These are phyloP conservation scores for Termitomyces sp. DNA, from an alignment of 768 basidiomycete genomes.

Conservation along the genomic window DNA sequence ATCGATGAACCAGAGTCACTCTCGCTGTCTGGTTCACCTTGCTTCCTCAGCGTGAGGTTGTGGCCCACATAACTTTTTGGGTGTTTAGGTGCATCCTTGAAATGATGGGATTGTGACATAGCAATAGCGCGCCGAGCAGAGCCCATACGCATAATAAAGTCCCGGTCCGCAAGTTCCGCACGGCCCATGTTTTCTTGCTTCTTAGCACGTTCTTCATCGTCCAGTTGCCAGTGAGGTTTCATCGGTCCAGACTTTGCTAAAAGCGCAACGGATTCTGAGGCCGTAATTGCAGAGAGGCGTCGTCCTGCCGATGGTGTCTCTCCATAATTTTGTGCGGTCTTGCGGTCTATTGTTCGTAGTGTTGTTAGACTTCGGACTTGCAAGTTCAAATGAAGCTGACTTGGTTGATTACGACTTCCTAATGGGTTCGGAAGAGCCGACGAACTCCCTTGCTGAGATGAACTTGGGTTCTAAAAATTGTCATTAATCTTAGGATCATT, in stretches of 20 bases:
- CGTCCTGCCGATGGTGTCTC: slow-evolving; percentile 5
- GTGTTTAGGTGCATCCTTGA: background rate
- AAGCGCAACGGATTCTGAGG: background rate
- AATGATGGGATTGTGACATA: background rate
- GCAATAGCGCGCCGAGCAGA: slow-evolving; percentile 3
- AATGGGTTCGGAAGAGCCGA: slow-evolving; percentile 1
- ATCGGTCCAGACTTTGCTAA: slow-evolving; percentile 8
- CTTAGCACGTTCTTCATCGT: slow-evolving; percentile 12
- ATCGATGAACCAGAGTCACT: slow-evolving; percentile 10
- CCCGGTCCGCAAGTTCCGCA: slow-evolving; percentile 3
- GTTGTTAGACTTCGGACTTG: background rate
- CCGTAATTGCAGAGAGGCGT: slow-evolving; percentile 7
- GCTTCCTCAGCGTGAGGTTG: slow-evolving; percentile 8
- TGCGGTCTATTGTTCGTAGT: slow-evolving; percentile 3
- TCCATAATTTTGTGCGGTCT: background rate
- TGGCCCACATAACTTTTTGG: slow-evolving; percentile 3
- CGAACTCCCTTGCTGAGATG: background rate
- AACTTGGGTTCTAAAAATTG: background rate
- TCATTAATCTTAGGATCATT: background rate
- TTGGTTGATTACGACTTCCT: slow-evolving; percentile 4
- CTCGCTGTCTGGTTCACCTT: slow-evolving; percentile 5
- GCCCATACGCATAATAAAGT: slow-evolving; percentile 12
- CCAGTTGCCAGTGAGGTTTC: slow-evolving; percentile 15
- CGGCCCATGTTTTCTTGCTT: slow-evolving; percentile 3
- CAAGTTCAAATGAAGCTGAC: slow-evolving; percentile 1